These are phyloP conservation scores for Penicillium maclennaniae DNA, from an alignment of 495 filamentous ascomycete genomes.

Conservation along the genomic window DNA sequence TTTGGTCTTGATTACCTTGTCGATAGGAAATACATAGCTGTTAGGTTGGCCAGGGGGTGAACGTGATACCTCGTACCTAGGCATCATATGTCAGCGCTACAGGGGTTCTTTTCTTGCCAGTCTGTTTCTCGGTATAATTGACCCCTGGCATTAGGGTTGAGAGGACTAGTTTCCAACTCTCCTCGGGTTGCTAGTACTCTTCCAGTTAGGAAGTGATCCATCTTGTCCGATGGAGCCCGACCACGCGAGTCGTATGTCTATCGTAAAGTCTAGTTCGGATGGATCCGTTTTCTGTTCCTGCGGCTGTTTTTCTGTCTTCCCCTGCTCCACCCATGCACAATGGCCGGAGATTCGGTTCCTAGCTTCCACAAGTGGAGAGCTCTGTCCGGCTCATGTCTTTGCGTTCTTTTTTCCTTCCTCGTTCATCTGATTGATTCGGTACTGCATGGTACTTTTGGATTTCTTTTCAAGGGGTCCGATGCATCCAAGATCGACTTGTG, in stretches of 20 bases:
- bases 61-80: conserved; percentile 12
- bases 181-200: neutral
- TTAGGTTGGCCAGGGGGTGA: conserved; percentile 12
- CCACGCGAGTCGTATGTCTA: conserved; percentile 22
- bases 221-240: conserved; percentile 23
- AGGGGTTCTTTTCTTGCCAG: neutral
- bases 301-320: conserved; percentile 19
- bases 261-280: conserved; percentile 19
- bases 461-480: conserved; percentile 6
- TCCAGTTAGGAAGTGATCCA: conserved; percentile 6
- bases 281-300: conserved; percentile 31
- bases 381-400: conserved; percentile 2
- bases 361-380: conserved; percentile 23
- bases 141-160: conserved; percentile 15
- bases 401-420: conserved; percentile 9
- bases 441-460: conserved; percentile 9
- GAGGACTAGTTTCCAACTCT: neutral
- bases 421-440: conserved; percentile 8
- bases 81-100: conserved; percentile 25
- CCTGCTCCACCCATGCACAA: conserved; percentile 22
- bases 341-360: conserved; percentile 27
- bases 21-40: neutral
- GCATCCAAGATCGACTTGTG: conserved; percentile 17
- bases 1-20: conserved; percentile 21
- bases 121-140: neutral